Evolutionary conservation across 2,329 filamentous ascomycete genomes (phyloP).

Genomic region (Cladophialophora yegresii): DNA sequence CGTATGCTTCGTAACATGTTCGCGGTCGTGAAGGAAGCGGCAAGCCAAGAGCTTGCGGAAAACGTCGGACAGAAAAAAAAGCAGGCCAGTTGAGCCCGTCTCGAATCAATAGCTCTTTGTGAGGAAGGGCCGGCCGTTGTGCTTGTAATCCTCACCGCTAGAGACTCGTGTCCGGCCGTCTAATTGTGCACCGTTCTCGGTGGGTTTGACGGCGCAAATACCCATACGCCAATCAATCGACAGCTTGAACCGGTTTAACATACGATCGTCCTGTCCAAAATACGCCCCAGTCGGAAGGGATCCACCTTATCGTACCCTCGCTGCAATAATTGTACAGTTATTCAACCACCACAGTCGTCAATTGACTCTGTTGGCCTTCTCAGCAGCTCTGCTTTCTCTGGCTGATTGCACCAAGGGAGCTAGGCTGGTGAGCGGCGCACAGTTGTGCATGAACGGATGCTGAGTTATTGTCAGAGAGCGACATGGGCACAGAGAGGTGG

Average conservation of each 20-base stretch:
- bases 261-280: constrained; percentile 12
- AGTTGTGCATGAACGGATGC: constrained; percentile 79
- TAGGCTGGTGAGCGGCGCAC: constrained; percentile 72
- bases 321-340: constrained; percentile 23
- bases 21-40: constrained; percentile 18
- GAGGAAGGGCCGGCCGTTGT: background rate
- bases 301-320: constrained; percentile 9
- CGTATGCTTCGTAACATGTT: constrained; percentile 23
- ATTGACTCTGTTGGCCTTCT: constrained; percentile 70
- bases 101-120: background rate
- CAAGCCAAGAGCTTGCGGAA: constrained; percentile 6
- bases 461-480: constrained; percentile 41
- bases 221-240: constrained; percentile 3
- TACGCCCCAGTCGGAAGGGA: background rate
- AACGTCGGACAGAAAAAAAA: constrained; percentile 7
- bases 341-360: constrained; percentile 15
- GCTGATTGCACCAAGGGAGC: constrained; percentile 86
- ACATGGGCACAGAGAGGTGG: background rate
- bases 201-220: background rate
- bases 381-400: constrained; percentile 78
- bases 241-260: background rate
- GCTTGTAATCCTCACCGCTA: background rate
- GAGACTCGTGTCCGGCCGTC: constrained; percentile 1
- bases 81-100: background rate
- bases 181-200: constrained; percentile 1